These are phyloP conservation scores for Coelastrella sp. DNA, from an alignment of 139 green algal genomes.

Conservation along the genomic window DNA sequence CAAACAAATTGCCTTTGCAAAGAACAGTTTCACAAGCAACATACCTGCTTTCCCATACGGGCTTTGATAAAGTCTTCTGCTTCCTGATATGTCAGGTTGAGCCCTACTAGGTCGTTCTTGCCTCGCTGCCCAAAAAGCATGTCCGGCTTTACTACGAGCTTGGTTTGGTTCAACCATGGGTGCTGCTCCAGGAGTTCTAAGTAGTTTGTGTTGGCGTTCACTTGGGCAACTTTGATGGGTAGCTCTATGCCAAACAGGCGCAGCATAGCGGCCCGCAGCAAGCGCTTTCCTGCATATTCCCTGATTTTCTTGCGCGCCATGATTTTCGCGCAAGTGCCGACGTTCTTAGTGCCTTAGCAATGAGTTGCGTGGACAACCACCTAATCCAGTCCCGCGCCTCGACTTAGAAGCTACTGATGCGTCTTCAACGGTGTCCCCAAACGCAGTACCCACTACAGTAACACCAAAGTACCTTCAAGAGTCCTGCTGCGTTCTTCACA, in stretches of 20 bases:
- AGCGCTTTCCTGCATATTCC: slow-evolving; percentile 88
- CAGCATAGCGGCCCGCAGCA: slow-evolving; percentile 85
- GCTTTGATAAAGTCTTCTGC: slow-evolving; percentile 84
- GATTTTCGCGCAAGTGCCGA: no score
- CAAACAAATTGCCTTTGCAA: no score
- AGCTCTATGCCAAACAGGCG: slow-evolving; percentile 82
- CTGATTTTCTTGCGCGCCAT: slow-evolving; percentile 77
- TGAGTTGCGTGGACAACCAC: background rate
- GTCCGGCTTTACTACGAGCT: slow-evolving; percentile 95
- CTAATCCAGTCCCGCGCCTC: background rate
- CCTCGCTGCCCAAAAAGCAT: slow-evolving; percentile 97
- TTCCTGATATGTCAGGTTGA: slow-evolving; percentile 75
- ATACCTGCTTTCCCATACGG: slow-evolving; percentile 74
- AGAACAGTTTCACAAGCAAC: background rate
- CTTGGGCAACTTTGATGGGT: slow-evolving; percentile 64
- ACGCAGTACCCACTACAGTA: no score
- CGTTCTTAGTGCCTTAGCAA: background rate
- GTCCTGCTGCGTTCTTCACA: no score
- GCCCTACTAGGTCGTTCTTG: slow-evolving; percentile 93
- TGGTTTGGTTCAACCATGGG: slow-evolving; percentile 54
- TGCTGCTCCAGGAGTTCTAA: slow-evolving; percentile 69
- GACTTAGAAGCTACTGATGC: no score
- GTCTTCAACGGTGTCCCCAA: no score
- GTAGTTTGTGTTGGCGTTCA: slow-evolving; percentile 71
- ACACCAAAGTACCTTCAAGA: no score